phyloP scores from a whole-genome alignment of 1,139 yeast species.

The Arxiozyma slooffiae region DNA sequence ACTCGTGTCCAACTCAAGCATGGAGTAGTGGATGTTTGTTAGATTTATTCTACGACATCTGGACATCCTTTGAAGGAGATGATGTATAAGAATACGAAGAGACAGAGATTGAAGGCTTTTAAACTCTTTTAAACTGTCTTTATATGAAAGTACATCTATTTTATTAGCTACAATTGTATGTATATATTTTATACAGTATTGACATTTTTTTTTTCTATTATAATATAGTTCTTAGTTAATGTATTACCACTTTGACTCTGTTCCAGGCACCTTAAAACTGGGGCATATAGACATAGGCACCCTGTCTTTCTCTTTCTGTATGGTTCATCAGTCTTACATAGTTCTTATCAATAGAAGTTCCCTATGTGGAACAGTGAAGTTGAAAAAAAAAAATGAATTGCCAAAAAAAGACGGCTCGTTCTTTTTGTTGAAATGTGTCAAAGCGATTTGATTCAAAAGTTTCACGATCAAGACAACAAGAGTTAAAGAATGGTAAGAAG shows the following conservation, averaged over 20 bases:
- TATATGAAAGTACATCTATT: neutral
- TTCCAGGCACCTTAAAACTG: neutral
- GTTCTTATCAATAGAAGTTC: neutral
- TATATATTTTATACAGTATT: too few species aligned
- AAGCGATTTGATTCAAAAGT: neutral
- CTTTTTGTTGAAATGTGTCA: neutral
- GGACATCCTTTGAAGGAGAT: conserved; percentile 9
- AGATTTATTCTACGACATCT: conserved; percentile 63
- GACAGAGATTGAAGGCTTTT: too few species aligned
- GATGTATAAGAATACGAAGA: neutral
- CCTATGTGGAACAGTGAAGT: neutral
- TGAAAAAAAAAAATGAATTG: neutral
- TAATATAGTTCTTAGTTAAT: too few species aligned
- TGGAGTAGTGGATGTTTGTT: conserved; percentile 86
- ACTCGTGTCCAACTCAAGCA: conserved; percentile 93
- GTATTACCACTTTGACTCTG: neutral
- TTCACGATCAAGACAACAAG: neutral
- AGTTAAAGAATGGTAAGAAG: too few species aligned
- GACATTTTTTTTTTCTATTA: too few species aligned
- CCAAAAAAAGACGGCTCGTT: neutral
- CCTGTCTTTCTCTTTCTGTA: neutral
- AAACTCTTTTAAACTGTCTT: too few species aligned
- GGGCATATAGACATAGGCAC: neutral
- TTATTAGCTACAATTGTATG: too few species aligned
- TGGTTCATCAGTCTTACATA: neutral